These are phyloP conservation scores for Lactarius evosmus DNA, from an alignment of 768 basidiomycete species.

Conservation along the genomic window DNA sequence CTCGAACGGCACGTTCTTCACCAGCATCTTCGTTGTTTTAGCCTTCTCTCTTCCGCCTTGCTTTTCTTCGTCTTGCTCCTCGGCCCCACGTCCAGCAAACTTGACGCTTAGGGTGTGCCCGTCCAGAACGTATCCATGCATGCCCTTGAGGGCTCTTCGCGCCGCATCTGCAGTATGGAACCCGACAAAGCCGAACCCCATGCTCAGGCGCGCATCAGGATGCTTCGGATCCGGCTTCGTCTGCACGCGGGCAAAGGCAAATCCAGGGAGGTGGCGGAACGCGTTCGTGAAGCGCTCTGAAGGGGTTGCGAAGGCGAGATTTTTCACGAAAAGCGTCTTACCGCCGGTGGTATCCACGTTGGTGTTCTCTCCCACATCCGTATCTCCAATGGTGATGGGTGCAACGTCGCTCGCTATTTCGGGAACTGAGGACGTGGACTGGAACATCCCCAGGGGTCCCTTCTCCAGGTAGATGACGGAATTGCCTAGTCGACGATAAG, in stretches of 20 bases:
- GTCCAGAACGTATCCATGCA: constrained; percentile 82
- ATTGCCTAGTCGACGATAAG: constrained; percentile 85
- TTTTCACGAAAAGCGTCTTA: constrained; percentile 91
- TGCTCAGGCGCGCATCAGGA: constrained; percentile 62
- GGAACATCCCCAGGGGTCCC: constrained; percentile 83
- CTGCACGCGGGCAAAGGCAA: constrained; percentile 85
- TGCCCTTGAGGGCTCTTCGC: constrained; percentile 65
- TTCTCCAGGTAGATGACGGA: constrained; percentile 91
- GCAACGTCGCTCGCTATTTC: constrained; percentile 20
- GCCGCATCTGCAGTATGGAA: constrained; percentile 78
- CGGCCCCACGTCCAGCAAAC: constrained; percentile 78
- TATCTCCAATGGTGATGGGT: constrained; percentile 36
- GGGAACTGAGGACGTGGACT: constrained; percentile 30
- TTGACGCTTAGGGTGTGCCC: constrained; percentile 81
- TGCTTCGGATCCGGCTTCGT: constrained; percentile 86
- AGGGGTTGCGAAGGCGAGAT: constrained; percentile 90
- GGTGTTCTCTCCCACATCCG: constrained; percentile 34
- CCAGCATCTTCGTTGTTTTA: constrained; percentile 90
- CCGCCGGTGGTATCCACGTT: constrained; percentile 56
- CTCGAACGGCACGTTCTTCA: constrained; percentile 98
- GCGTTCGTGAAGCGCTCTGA: constrained; percentile 64
- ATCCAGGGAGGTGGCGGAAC: constrained; percentile 73
- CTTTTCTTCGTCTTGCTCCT: constrained; percentile 47
- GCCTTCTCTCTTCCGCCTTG: constrained; percentile 37
- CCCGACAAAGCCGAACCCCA: constrained; percentile 96